Percentiles rank a stretch among this genome's conserved stretches.
Evolutionary conservation across 2,329 filamentous ascomycete species (phyloP).

Genomic region (Leptographium galeiforme): DNA sequence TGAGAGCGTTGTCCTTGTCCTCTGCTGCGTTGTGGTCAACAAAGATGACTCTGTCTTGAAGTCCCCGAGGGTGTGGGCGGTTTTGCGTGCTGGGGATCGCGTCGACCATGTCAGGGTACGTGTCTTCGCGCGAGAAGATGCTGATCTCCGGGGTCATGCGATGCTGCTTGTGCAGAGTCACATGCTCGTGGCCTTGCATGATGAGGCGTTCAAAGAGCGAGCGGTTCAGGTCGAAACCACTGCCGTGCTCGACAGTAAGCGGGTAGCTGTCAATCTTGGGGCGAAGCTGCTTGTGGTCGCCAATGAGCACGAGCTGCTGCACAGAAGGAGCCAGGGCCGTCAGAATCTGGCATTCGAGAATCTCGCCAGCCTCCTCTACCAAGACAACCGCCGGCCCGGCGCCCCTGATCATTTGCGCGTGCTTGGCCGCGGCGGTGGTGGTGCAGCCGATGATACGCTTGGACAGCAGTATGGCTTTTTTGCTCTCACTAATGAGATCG

Average conservation of each 20-base stretch:
- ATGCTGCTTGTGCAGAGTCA: conserved; percentile 47
- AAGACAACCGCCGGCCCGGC: conserved; percentile 46
- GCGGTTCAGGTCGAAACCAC: conserved; percentile 52
- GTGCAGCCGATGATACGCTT: conserved; percentile 57
- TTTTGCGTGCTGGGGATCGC: conserved; percentile 28
- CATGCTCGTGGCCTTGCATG: conserved; percentile 35
- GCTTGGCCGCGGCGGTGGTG: conserved; percentile 55
- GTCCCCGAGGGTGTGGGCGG: conserved; percentile 36
- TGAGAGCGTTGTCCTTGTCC: conserved; percentile 23
- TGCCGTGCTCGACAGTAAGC: conserved; percentile 48
- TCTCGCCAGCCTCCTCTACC: conserved; percentile 62
- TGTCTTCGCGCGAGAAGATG: conserved; percentile 32
- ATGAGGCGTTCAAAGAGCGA: conserved; percentile 60
- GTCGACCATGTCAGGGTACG: conserved; percentile 50
- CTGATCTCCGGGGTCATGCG: conserved; percentile 56
- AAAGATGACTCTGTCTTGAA: conserved; percentile 49
- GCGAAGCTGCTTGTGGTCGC: conserved; percentile 60
- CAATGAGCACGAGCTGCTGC: conserved; percentile 55
- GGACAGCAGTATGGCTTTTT: conserved; percentile 14
- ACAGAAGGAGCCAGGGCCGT: conserved; percentile 39
- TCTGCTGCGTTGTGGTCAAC: conserved; percentile 49
- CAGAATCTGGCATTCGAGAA: conserved; percentile 54
- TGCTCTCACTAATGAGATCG: conserved; percentile 28
- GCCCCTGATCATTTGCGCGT: conserved; percentile 37
- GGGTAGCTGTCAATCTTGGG: conserved; percentile 51